Evolutionary conservation across 2,329 filamentous ascomycete genomes (phyloP), one percentile per base, ranked within the genome.

Genomic region (Beauveria asiatica): DNA sequence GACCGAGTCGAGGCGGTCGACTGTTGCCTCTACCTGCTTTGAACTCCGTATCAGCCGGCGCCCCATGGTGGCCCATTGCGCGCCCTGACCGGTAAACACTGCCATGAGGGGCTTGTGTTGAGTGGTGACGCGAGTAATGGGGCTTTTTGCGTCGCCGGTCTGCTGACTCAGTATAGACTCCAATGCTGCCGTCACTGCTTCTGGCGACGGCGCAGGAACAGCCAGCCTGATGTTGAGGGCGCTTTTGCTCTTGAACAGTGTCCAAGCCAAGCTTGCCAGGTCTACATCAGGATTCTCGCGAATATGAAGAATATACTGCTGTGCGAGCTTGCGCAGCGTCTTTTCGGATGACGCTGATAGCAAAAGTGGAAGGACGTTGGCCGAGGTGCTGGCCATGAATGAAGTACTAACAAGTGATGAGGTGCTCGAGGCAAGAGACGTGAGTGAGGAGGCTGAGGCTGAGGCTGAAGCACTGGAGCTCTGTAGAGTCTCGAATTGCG

Each of bases 31-130:
- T 67, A 2, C 65, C 64, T 6, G 65, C 49, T 10, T 62, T 59
- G 61, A 71, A 70, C 3, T 69, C 62, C 8, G 69, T 66, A 59
- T 69, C 30, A 72, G 66, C 63, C 70, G 67, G 6, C 66, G 64
- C 25, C 70, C 70, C 70, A 72, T 70, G 21, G 56, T 64, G 42
- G 51, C 45, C 66, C 66, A 68, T 53, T 70, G 68, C 5, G 68
- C 70, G n/a, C 70, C 70, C 57, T 72, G 70, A 3, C 70, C 70
- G 16, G 70, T 72, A 60, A 72, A 67, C 9, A 67, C 63, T 1
- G 65, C 66, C 19, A 69, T 49, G 8, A 67, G 27, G 10, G 45
- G 45, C n/a, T 23, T n/a, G 2, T 27, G n/a, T 10, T 59, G 52
- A 16, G 41, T 1, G 9, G n/a, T 21, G 17, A 41, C 25, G 10